A percentile compares a stretch with the other conserved stretches of the same genome.
These are phyloP conservation scores for Cyathus striatus DNA, from an alignment of 768 basidiomycete species.

Conservation along the genomic window DNA sequence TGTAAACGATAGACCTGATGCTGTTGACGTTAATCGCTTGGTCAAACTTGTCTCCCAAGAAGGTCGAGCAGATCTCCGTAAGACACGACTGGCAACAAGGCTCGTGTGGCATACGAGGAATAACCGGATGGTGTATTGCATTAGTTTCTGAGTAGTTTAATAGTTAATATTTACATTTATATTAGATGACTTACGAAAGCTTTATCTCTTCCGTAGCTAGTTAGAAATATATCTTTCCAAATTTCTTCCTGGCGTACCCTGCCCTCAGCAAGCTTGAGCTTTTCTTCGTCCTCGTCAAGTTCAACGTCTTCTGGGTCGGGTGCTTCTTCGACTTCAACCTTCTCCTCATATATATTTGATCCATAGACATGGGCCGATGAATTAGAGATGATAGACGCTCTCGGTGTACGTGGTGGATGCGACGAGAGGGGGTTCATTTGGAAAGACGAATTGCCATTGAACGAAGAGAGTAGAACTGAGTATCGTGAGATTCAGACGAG, in stretches of 20 bases:
- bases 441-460: constrained; percentile 58
- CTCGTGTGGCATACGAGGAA: constrained; percentile 66
- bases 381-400: constrained; percentile 42
- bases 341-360: constrained; percentile 39
- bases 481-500: constrained; percentile 38
- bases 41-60: constrained; percentile 55
- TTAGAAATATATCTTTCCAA: constrained; percentile 75
- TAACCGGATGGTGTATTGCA: constrained; percentile 77
- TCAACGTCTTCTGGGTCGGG: constrained; percentile 38
- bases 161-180: background rate
- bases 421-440: constrained; percentile 80
- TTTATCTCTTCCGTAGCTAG: constrained; percentile 80
- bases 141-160: constrained; percentile 61
- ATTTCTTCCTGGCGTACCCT: constrained; percentile 61
- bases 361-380: constrained; percentile 30
- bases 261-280: constrained; percentile 35
- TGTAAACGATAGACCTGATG: constrained; percentile 67
- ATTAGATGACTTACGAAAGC: constrained; percentile 56
- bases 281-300: constrained; percentile 45
- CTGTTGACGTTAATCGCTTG: constrained; percentile 55
- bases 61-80: constrained; percentile 39
- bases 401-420: constrained; percentile 76
- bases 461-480: constrained; percentile 54
- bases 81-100: constrained; percentile 24
- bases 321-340: constrained; percentile 30